phyloP scores from a whole-genome alignment of 306 rosid species.

The Castanopsis chinensis region DNA sequence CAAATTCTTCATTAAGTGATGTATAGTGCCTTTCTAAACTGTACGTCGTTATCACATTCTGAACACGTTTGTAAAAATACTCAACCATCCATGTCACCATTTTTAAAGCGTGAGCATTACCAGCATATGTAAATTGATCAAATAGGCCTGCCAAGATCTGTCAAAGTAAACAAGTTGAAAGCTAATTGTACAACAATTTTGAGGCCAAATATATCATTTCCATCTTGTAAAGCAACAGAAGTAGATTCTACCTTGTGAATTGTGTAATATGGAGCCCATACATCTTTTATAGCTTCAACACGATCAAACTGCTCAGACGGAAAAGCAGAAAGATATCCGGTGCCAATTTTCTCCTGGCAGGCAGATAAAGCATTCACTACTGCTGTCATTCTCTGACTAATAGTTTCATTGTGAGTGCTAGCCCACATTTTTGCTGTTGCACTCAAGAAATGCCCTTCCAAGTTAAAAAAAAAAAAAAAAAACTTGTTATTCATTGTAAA shows the following conservation, averaged over 20 bases:
- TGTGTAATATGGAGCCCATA: conserved; percentile 98
- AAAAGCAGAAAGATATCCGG: conserved; percentile 91
- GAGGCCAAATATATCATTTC: conserved; percentile 4
- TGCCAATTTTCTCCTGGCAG: conserved; percentile 73
- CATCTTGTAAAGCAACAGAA: neutral
- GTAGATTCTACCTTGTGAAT: conserved; percentile 74
- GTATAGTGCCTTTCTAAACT: conserved; percentile 57
- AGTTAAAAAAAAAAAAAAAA: neutral
- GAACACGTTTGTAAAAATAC: conserved; percentile 80
- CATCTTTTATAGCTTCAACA: conserved; percentile 47
- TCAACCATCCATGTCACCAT: conserved; percentile 81
- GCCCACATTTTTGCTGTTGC: conserved; percentile 92
- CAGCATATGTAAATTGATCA: conserved; percentile 71
- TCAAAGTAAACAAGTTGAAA: conserved; percentile 13
- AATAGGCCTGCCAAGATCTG: conserved; percentile 90
- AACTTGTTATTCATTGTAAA: conserved; percentile 20
- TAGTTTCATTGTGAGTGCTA: conserved; percentile 53
- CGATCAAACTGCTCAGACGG: conserved; percentile 76
- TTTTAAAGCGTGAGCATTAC: conserved; percentile 56
- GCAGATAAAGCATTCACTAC: conserved; percentile 48
- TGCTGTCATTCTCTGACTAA: conserved; percentile 59
- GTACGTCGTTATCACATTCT: conserved; percentile 54
- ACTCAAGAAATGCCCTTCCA: conserved; percentile 90
- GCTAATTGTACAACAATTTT: neutral
- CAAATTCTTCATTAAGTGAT: conserved; percentile 75